phyloP scores from a whole-genome alignment of 208 protist species.

The Angomonas desouzai region DNA sequence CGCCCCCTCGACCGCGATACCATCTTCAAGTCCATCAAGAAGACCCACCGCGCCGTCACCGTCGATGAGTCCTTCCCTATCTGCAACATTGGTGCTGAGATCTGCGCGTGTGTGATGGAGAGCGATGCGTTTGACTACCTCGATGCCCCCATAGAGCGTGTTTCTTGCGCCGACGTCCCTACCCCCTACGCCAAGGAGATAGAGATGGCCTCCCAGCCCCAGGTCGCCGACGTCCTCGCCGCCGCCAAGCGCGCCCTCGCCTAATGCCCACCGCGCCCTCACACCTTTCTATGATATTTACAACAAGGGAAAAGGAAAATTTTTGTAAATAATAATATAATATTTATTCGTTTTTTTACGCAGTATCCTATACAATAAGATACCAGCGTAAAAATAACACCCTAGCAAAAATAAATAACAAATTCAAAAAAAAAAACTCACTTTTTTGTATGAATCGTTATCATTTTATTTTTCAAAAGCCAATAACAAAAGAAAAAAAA shows the following conservation, averaged over 20 bases:
- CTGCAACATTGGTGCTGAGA: slow-evolving; percentile 95
- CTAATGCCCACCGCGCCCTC: slow-evolving; percentile 19
- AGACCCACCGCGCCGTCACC: slow-evolving; percentile 95
- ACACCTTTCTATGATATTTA: background rate
- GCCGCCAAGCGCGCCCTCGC: slow-evolving; percentile 73
- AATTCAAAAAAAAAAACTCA: background rate
- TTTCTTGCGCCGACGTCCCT: slow-evolving; percentile 97
- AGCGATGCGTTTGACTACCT: slow-evolving; percentile 97
- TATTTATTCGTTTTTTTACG: slow-evolving; percentile 1
- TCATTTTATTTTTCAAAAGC: background rate
- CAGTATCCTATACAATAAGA: slow-evolving; percentile 3
- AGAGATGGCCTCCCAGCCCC: slow-evolving; percentile 86
- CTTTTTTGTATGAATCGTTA: background rate
- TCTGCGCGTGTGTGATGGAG: slow-evolving; percentile 94
- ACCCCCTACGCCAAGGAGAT: slow-evolving; percentile 97
- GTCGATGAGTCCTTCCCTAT: slow-evolving; percentile 96
- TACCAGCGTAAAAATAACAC: background rate
- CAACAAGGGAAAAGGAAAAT: background rate
- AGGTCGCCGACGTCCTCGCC: slow-evolving; percentile 73
- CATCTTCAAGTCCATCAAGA: slow-evolving; percentile 96
- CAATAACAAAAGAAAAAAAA: slow-evolving; percentile 5
- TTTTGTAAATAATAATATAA: slow-evolving; percentile 12
- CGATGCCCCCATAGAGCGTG: slow-evolving; percentile 93
- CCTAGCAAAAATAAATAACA: background rate
- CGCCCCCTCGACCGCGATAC: slow-evolving; percentile 95